Conservation (phyloP, 2,329 filamentous ascomycete species). For the Epichloe sibirici region DNA sequence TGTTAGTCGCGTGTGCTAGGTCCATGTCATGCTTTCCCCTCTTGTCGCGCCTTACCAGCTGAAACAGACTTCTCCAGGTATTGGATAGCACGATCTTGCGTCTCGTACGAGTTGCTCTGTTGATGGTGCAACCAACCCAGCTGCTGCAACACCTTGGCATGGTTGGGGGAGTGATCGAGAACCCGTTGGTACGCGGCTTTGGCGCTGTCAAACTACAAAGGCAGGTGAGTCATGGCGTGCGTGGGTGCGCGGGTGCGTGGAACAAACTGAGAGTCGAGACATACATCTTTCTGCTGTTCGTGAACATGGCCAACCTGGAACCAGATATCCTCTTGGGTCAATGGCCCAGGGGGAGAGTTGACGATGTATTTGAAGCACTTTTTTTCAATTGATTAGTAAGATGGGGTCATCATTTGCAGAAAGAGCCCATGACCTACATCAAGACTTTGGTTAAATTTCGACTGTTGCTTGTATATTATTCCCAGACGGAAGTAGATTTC, state of each 20-base stretch:
- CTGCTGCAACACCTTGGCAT: slow-evolving; percentile 96
- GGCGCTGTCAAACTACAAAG: slow-evolving; percentile 72
- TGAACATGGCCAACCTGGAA: slow-evolving; percentile 99
- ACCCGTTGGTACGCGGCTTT: slow-evolving; percentile 89
- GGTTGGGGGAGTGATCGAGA: slow-evolving; percentile 85
- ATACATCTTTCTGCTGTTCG: slow-evolving; percentile 95
- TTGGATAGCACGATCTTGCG: slow-evolving; percentile 92
- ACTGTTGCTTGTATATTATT: slow-evolving; percentile 99
- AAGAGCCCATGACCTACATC: slow-evolving; percentile 49
- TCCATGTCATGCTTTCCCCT: not conserved
- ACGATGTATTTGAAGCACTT: slow-evolving; percentile 99
- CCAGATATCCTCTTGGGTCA: slow-evolving; percentile 98
- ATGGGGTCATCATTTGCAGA: not conserved
- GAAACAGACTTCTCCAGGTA: slow-evolving; percentile 94
- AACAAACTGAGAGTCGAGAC: slow-evolving; percentile 25
- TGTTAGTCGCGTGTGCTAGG: not conserved
- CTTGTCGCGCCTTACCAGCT: slow-evolving; percentile 51
- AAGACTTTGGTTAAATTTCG: slow-evolving; percentile 82
- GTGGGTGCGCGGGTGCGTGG: not conserved
- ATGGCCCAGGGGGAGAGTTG: slow-evolving; percentile 74
- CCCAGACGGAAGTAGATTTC: slow-evolving; percentile 97
- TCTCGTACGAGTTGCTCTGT: slow-evolving; percentile 80
- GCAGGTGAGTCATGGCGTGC: slow-evolving; percentile 22
- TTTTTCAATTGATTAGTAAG: not conserved
- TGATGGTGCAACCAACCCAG: slow-evolving; percentile 97